Conservation (phyloP, 805 yeast species). For the Lipomyces orientalis region DNA sequence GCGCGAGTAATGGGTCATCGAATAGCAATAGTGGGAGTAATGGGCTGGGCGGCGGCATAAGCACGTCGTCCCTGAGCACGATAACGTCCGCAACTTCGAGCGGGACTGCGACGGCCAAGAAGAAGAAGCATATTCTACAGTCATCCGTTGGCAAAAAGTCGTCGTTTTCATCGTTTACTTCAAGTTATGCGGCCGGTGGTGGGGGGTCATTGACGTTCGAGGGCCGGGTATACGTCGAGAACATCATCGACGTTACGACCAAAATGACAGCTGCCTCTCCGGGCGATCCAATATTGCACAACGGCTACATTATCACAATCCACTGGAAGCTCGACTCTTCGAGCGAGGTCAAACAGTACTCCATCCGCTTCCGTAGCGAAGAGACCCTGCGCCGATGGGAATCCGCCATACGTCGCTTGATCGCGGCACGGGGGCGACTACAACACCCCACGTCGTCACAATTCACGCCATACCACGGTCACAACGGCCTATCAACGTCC, state of each 20-base stretch:
- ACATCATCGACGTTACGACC: constrained; percentile 55
- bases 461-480: constrained; percentile 22
- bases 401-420: constrained; percentile 43
- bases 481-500: constrained; percentile 10
- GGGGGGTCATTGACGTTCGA: constrained; percentile 58
- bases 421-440: constrained; percentile 24
- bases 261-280: constrained; percentile 34
- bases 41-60: neutral
- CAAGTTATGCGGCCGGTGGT: constrained; percentile 7
- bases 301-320: constrained; percentile 32
- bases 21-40: neutral
- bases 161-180: constrained; percentile 25
- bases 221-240: constrained; percentile 82
- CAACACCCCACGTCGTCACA: neutral
- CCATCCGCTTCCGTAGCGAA: constrained; percentile 80
- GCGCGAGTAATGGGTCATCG: constrained; percentile 1
- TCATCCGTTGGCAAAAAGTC: constrained; percentile 54
- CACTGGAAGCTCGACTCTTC: constrained; percentile 40
- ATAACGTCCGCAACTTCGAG: neutral
- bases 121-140: constrained; percentile 54
- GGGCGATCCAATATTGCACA: constrained; percentile 37
- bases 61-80: neutral
- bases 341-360: constrained; percentile 84
- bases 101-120: constrained; percentile 44
- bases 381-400: constrained; percentile 86